These are phyloP conservation scores for Candida orba DNA, from an alignment of 805 yeast species.

Conservation along the genomic window DNA sequence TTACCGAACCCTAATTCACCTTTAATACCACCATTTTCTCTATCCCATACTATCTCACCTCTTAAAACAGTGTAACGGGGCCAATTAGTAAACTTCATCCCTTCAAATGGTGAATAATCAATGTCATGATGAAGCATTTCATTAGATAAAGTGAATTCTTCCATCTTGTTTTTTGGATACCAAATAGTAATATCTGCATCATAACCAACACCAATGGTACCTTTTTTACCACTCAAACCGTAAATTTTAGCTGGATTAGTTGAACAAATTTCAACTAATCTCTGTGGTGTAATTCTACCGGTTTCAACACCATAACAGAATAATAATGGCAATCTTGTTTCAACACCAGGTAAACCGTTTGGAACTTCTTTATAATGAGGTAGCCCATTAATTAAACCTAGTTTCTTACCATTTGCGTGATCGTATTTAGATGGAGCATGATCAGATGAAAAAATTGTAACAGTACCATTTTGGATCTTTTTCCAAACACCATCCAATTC, in stretches of 20 bases:
- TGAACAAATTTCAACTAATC: conserved; percentile 37
- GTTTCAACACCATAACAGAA: conserved; percentile 38
- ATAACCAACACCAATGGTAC: conserved; percentile 36
- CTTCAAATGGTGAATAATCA: conserved; percentile 35
- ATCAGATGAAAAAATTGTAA: conserved; percentile 38
- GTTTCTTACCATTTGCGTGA: conserved; percentile 34
- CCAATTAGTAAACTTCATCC: conserved; percentile 36
- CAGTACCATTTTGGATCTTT: conserved; percentile 39
- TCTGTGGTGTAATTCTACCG: conserved; percentile 33
- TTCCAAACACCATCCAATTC: conserved; percentile 40
- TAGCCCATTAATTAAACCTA: conserved; percentile 32
- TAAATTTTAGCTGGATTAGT: conserved; percentile 41
- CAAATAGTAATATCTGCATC: conserved; percentile 45
- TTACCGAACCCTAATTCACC: conserved; percentile 17
- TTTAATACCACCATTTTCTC: conserved; percentile 18
- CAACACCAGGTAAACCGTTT: conserved; percentile 44
- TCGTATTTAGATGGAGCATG: conserved; percentile 41
- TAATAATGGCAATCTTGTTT: conserved; percentile 38
- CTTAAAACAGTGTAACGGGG: conserved; percentile 36
- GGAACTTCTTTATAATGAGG: conserved; percentile 39
- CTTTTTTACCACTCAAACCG: conserved; percentile 36
- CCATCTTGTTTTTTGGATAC: conserved; percentile 33
- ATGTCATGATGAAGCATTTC: conserved; percentile 29
- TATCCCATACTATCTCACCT: conserved; percentile 29
- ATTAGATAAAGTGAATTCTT: conserved; percentile 23